Base-by-base conservation (phyloP, 768 basidiomycete genomes). In the Naematelia encephala region DNA sequence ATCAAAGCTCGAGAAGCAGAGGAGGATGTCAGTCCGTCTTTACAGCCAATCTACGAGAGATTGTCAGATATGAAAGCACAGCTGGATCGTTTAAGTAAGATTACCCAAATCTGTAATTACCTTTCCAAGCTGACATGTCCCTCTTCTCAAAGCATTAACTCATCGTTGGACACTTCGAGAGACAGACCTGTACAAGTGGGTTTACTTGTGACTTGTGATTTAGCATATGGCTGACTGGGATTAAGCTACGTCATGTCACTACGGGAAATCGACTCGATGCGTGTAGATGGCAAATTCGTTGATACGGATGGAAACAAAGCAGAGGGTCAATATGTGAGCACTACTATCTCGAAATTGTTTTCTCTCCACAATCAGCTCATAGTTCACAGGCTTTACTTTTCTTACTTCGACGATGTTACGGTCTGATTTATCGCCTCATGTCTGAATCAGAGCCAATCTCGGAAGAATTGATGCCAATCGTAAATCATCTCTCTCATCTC, bases 151-250 rank as follows among this genome's bases (percentile, higher is more conserved):
- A 66, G 90, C 89, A 27, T 81, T 98, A 65, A 98, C 96, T 0
- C 96, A 94, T 75, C 86, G 96, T 30, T 99, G 96, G 96, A 97
- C 87, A 60, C 80, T 99, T 55, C 82, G 93, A 44, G 96, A 99
- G 81, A 80, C 79, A 25, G 79, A 79, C 56, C 61, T 78, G 1
- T 78, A 78, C 70, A 78, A 78, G 77, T 78, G 60, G 60, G 74
- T 61, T 16, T 52, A 21, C 11, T n/a, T 26, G 14, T 26, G 8
- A 22, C 23, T 43, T 22, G 47, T 2, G 19, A 23, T 29, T 51
- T 3, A 23, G 28, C 22, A 21, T 22, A n/a, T 26, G 12, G 61
- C 61, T 63, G 45, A 66, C 44, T n/a, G 21, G 14, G 5, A 8
- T 22, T 85, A 82, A 97, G 91, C 78, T 98, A 94, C 78, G 90